Percentiles rank a stretch among this genome's conserved stretches.
Evolutionary conservation across 495 filamentous ascomycete genomes (phyloP).

Genomic region (Aspergillus incahuasiensis): DNA sequence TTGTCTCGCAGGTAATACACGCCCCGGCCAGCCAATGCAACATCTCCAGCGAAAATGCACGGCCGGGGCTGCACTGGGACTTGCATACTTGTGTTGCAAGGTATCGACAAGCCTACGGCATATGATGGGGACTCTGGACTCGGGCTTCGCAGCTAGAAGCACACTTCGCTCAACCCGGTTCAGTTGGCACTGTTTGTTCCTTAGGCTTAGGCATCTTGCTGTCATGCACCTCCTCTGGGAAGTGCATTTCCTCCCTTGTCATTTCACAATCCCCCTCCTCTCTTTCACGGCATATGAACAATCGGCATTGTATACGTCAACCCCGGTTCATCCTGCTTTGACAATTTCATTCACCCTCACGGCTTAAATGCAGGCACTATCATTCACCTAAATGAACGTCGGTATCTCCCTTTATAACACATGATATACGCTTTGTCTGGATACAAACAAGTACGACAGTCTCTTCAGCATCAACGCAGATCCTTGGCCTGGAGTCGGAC

Average conservation of each 20-base stretch:
- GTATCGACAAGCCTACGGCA: constrained; percentile 64
- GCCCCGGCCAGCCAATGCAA: constrained; percentile 66
- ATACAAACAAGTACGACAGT: constrained; percentile 53
- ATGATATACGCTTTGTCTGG: constrained; percentile 55
- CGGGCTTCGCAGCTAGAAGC: constrained; percentile 49
- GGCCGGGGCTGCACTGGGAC: constrained; percentile 40
- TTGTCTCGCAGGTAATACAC: constrained; percentile 47
- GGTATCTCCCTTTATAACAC: constrained; percentile 58
- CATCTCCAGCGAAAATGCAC: constrained; percentile 48
- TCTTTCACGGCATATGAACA: constrained; percentile 53
- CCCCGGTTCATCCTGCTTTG: constrained; percentile 42
- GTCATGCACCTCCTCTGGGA: constrained; percentile 61
- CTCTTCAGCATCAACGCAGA: constrained; percentile 36
- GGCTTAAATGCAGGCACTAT: constrained; percentile 30
- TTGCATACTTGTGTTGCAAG: constrained; percentile 52
- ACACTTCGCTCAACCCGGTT: neutral
- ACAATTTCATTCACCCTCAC: constrained; percentile 52
- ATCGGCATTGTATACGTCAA: constrained; percentile 8
- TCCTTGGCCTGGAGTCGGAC: constrained; percentile 26
- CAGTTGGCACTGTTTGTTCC: constrained; percentile 20
- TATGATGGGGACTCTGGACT: constrained; percentile 70
- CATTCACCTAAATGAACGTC: constrained; percentile 55
- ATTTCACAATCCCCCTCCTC: constrained; percentile 56
- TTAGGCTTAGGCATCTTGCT: constrained; percentile 29
- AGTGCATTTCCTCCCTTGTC: constrained; percentile 58